These are phyloP conservation scores for Phlegmacium glaucopus DNA, from an alignment of 768 basidiomycete genomes.

Conservation along the genomic window DNA sequence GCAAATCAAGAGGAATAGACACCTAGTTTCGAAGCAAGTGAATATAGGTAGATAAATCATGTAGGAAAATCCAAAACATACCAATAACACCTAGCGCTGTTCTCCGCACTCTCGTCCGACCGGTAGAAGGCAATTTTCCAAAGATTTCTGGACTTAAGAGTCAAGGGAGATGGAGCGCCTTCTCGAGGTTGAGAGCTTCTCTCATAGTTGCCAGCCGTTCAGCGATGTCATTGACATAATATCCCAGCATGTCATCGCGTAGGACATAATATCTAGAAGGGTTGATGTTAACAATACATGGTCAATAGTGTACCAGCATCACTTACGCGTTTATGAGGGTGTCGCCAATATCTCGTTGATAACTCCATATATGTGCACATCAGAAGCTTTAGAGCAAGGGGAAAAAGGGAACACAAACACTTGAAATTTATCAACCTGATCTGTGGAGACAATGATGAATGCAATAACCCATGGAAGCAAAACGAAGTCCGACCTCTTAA, in stretches of 20 bases:
- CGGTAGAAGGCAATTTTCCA: slow-evolving; percentile 61
- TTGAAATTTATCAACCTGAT: slow-evolving; percentile 76
- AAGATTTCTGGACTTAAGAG: slow-evolving; percentile 76
- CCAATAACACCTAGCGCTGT: slow-evolving; percentile 78
- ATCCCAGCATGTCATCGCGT: slow-evolving; percentile 77
- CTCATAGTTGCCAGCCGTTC: slow-evolving; percentile 46
- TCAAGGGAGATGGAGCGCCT: slow-evolving; percentile 49
- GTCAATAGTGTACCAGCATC: not conserved
- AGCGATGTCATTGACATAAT: slow-evolving; percentile 59
- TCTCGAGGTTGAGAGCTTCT: slow-evolving; percentile 66
- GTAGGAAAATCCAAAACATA: slow-evolving; percentile 25
- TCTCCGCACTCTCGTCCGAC: slow-evolving; percentile 62
- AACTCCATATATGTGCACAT: slow-evolving; percentile 40
- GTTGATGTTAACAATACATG: too few relatives aligned
- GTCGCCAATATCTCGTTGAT: slow-evolving; percentile 83
- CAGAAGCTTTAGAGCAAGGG: not conserved
- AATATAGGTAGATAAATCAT: not conserved
- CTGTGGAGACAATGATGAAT: slow-evolving; percentile 33
- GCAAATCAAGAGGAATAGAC: slow-evolving; percentile 82
- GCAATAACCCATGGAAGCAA: slow-evolving; percentile 6
- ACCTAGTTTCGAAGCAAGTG: slow-evolving; percentile 34
- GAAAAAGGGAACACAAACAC: slow-evolving; percentile 43
- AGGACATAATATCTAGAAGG: slow-evolving; percentile 74
- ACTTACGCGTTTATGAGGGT: slow-evolving; percentile 85
- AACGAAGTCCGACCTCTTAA: slow-evolving; percentile 49